Evolutionary conservation across 345 rosid genomes (phyloP), one percentile per base, ranked within the genome.

Genomic region (Rhizophora mangle): DNA sequence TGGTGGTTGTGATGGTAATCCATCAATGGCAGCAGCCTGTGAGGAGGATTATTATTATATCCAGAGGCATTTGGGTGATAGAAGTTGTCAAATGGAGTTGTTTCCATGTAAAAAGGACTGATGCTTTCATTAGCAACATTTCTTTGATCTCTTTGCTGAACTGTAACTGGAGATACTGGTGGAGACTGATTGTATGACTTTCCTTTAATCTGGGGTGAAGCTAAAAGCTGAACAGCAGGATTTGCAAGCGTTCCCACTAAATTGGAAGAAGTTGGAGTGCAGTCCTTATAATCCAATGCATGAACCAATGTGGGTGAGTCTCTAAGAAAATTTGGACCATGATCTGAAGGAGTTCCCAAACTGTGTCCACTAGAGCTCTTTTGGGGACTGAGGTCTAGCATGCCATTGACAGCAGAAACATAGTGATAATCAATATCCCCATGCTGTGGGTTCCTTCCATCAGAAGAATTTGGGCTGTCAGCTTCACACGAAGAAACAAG

Each of bases 401-500:
- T 76, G 65, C 91, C 85, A 68, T 93, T 91, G 53, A 88, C 83
- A 67, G 97, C 96, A 52, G 81, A 79, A 67, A 88, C 86, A 69
- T 85, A 89, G 19, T 87, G 88, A 65, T 77, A 79, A 76, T 85
- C 91, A 15, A 75, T 37, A 60, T 85, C 86, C n/a, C 60, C 70
- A 30, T 83, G 87, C 58, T 77, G 81, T 19, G 73, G 77, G 20
- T 70, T 60, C 76, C 71, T 83, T 36, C 77, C 85, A 55, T 87
- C 87, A 13, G 76, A 75, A 22, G 92, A 77, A n/a, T 59, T 78
- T 24, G 87, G 86, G 76, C 81, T 83, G 68, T 89, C 93, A 26
- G 75, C 24, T 65, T 87, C 96, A 57, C 62, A 58, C 61, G 82
- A 75, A 60, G 92, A 52, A 43, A 90, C 76, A 3, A 93, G 90